Percentiles rank a stretch among this genome's conserved stretches.
Evolutionary conservation across 1,139 yeast species (phyloP).

Genomic region (Geotrichum macrosporum): DNA sequence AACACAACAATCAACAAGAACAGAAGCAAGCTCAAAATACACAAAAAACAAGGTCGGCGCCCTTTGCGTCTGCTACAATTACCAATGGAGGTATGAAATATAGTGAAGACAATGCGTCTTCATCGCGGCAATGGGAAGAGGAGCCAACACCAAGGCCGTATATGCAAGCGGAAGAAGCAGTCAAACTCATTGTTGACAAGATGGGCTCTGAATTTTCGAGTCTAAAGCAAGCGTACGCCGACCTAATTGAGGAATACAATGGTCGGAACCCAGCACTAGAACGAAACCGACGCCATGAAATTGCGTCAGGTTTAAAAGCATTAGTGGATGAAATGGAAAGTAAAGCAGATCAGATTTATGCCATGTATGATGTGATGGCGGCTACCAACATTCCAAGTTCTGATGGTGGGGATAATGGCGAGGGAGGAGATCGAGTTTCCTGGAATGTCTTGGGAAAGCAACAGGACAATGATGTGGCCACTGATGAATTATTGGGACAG

Average conservation of each 20-base stretch:
- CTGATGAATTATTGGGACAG: constrained; percentile 4
- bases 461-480: background rate
- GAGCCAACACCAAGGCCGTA: constrained; percentile 35
- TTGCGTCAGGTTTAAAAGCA: constrained; percentile 28
- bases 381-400: constrained; percentile 24
- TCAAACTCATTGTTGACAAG: constrained; percentile 28
- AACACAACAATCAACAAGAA: too few relatives aligned
- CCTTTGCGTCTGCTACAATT: background rate
- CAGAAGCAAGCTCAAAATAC: background rate
- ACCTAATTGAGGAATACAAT: constrained; percentile 30
- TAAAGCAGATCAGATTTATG: constrained; percentile 37
- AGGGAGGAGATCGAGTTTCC: too few relatives aligned
- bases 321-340: constrained; percentile 33
- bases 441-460: background rate
- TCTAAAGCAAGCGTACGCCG: constrained; percentile 27
- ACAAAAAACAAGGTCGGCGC: background rate
- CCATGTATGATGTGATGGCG: constrained; percentile 33
- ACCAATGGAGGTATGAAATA: constrained; percentile 4
- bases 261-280: constrained; percentile 32
- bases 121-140: constrained; percentile 28
- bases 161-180: constrained; percentile 33
- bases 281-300: constrained; percentile 28
- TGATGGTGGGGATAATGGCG: background rate
- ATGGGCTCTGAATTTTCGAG: constrained; percentile 30
- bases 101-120: constrained; percentile 3